These are phyloP conservation scores for Chloridella minuta DNA, from an alignment of 352 stramenopile species.

Conservation along the genomic window DNA sequence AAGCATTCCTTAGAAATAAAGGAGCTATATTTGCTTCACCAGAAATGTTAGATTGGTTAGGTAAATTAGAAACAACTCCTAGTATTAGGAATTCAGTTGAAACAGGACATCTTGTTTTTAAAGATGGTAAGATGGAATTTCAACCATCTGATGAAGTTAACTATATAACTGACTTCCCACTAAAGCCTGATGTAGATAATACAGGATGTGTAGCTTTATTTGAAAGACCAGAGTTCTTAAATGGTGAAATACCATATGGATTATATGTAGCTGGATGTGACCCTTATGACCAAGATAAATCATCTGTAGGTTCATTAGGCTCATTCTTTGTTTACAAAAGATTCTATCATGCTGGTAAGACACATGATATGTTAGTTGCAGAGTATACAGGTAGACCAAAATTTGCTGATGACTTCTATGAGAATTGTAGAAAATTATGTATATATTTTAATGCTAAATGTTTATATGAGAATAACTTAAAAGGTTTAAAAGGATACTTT, in stretches of 20 bases:
- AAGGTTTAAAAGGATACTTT: background rate
- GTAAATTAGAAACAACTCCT: background rate
- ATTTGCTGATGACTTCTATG: background rate
- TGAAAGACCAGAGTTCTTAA: background rate
- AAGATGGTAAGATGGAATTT: background rate
- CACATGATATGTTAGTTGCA: slow-evolving; percentile 4
- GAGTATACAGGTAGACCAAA: slow-evolving; percentile 7
- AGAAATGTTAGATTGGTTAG: slow-evolving; percentile 6
- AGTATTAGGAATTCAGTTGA: background rate
- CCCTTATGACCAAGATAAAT: background rate
- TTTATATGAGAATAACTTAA: slow-evolving; percentile 13
- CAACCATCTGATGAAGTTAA: slow-evolving; percentile 7
- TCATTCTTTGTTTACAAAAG: background rate
- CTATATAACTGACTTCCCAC: no score
- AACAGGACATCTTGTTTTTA: slow-evolving; percentile 8
- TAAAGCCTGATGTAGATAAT: background rate
- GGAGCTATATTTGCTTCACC: background rate
- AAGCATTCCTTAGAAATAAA: background rate
- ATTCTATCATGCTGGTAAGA: background rate
- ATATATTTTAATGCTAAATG: background rate
- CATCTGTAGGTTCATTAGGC: background rate
- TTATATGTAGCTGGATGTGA: slow-evolving; percentile 2
- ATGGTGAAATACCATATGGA: background rate
- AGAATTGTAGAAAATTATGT: background rate
- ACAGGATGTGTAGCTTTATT: background rate